Conservation (phyloP, 2,329 filamentous ascomycete species). For the Lasiodiplodia theobromae region DNA sequence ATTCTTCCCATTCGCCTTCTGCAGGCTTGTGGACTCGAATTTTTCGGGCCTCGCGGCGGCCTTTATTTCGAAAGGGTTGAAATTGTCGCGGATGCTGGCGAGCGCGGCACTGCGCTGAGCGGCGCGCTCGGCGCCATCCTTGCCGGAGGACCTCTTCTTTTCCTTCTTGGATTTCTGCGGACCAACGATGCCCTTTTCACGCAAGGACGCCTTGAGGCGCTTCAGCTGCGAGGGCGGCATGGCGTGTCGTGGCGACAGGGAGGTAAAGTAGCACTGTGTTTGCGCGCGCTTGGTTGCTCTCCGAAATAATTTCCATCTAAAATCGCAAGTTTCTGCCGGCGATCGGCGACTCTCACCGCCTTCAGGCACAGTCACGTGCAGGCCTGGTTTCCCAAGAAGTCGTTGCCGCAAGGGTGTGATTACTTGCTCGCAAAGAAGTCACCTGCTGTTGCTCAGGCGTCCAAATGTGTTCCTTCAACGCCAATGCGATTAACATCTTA, state of each 20-base stretch:
- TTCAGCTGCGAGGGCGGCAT: slow-evolving; percentile 99
- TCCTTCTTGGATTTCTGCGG: slow-evolving; percentile 96
- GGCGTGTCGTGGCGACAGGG: neutral
- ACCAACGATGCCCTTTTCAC: slow-evolving; percentile 87
- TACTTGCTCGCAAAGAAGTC: neutral
- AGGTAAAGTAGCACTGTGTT: neutral
- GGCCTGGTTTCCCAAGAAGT: neutral
- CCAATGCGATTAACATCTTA: neutral
- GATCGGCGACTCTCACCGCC: slow-evolving; percentile 12
- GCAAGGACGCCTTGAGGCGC: slow-evolving; percentile 87
- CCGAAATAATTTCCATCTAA: slow-evolving; percentile 19
- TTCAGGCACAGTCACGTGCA: neutral
- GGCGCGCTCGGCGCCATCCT: slow-evolving; percentile 75
- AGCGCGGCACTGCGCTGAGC: slow-evolving; percentile 79
- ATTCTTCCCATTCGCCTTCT: slow-evolving; percentile 58
- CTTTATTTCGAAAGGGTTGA: slow-evolving; percentile 98
- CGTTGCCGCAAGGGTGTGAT: neutral
- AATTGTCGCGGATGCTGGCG: slow-evolving; percentile 87
- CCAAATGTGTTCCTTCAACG: neutral
- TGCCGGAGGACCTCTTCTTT: slow-evolving; percentile 72
- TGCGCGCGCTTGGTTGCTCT: neutral
- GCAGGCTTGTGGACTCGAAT: slow-evolving; percentile 79
- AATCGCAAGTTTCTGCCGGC: slow-evolving; percentile 14
- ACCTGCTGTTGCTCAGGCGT: neutral
- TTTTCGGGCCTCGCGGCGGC: slow-evolving; percentile 78